Evolutionary conservation across 75 land plant species (phyloP), one percentile per base, ranked within the genome.

Genomic region (Pinus taeda): DNA sequence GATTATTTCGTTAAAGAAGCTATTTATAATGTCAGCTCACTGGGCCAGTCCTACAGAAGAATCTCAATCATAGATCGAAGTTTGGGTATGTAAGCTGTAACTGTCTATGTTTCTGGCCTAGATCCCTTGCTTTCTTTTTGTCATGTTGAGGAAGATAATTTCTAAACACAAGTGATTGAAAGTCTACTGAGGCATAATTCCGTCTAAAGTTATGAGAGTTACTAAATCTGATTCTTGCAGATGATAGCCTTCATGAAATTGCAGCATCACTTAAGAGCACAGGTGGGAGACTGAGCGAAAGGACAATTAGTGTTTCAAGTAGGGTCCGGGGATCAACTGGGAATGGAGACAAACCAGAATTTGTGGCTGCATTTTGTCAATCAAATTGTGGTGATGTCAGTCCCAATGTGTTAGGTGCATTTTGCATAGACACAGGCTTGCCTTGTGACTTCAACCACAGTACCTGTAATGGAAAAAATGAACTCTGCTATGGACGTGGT

Each of bases 381-480:
- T 84, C 98, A 77, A 97, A 97, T 84, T 92, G 88, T 74, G 99
- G 99, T 22, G 99, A 97, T 81, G 93, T 91, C 58, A 89, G 94
- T 76, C 99, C 99, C 69, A 97, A 97, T 87, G 90, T 90, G 1
- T 86, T 90, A 57, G 99, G 99, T 57, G 79, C 99, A 15, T 95
- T 95, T 74, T 95, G 99, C 80, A 86, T 80, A 62, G 99, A 97
- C 69, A 89, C 98, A 30, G 98, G 96, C 4, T 84, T 93, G 53
- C 92, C 90, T 59, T 97, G 99, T 87, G 99, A 97, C 78, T 97
- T 97, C 79, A 97, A 97, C 79, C 99, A 95, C 73, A 97, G 99
- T 79, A 97, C 99, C 61, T 97, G 98, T 85, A 89, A 90, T 81
- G 99, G 99, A 36, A 89, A 88, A 79, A 97, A 90, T 77, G 98